These are phyloP conservation scores for Fusarium heterosporum DNA, from an alignment of 2,329 filamentous ascomycete species.

Conservation along the genomic window DNA sequence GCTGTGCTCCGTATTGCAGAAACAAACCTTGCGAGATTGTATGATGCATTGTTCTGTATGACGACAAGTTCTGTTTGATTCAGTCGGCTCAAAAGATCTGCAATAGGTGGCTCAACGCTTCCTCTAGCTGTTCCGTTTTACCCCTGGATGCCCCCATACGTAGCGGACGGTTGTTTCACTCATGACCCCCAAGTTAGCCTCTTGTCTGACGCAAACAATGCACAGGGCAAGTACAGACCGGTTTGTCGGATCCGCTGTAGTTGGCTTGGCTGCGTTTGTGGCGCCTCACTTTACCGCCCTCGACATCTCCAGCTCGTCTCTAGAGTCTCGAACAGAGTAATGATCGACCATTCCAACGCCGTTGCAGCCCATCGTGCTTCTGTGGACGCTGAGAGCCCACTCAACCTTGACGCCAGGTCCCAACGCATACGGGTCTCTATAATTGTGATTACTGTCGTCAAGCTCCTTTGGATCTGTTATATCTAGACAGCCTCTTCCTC, in stretches of 20 bases:
- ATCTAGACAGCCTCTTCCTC: conserved; percentile 22
- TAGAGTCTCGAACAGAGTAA: conserved; percentile 34
- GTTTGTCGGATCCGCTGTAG: conserved; percentile 13
- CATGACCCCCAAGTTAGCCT: conserved; percentile 1
- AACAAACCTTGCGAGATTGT: neutral
- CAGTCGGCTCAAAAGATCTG: conserved; percentile 13
- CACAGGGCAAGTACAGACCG: neutral
- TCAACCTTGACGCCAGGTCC: conserved; percentile 30
- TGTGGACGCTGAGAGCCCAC: conserved; percentile 3
- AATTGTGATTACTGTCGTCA: neutral
- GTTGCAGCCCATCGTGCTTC: conserved; percentile 23
- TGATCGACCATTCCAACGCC: conserved; percentile 31
- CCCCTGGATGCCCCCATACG: conserved; percentile 8
- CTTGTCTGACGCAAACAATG: neutral
- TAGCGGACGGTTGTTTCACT: conserved; percentile 22
- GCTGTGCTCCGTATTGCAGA: neutral
- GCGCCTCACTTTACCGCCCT: conserved; percentile 36
- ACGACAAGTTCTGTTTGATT: conserved; percentile 12
- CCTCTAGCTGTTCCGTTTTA: neutral
- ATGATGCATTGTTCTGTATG: neutral
- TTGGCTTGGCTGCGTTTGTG: conserved; percentile 14
- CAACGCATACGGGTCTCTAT: conserved; percentile 23
- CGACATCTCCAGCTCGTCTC: conserved; percentile 2
- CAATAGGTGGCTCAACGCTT: conserved; percentile 33
- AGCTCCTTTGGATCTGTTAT: conserved; percentile 10